Conservation (phyloP, 129 eudicot species). For the Logfia minima region DNA sequence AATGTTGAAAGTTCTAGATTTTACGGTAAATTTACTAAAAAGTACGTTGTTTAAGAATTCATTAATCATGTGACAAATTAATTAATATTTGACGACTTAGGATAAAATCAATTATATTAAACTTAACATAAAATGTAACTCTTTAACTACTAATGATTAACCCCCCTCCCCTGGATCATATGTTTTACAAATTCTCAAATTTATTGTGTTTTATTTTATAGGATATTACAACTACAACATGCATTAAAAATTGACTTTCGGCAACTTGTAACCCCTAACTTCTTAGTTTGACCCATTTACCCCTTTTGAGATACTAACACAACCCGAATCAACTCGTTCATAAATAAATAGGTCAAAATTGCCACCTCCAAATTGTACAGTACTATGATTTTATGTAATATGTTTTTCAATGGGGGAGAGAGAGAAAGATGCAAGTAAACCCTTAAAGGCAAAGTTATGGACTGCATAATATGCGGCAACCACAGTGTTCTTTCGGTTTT, state of each 20-base stretch:
- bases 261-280: not conserved
- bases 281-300: not conserved
- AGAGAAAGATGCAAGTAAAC: slow-evolving; percentile 2
- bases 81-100: too few species aligned
- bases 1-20: too few species aligned
- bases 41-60: too few species aligned
- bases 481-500: not conserved
- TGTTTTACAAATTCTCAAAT: too few species aligned
- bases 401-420: not conserved
- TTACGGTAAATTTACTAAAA: too few species aligned
- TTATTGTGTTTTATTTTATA: too few species aligned
- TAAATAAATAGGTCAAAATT: not conserved
- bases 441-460: not conserved
- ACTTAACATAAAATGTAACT: too few species aligned
- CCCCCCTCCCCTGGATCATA: too few species aligned
- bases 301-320: not conserved
- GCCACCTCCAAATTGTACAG: not conserved
- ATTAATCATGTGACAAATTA: too few species aligned
- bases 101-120: too few species aligned
- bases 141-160: too few species aligned
- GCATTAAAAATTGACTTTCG: not conserved
- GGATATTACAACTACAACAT: too few species aligned
- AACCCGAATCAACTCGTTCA: not conserved
- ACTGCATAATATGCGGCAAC: not conserved
- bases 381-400: not conserved